Percentiles rank a stretch among this genome's conserved stretches.
Conservation (phyloP, 2,329 filamentous ascomycete species). For the Bipolaris victoriae region DNA sequence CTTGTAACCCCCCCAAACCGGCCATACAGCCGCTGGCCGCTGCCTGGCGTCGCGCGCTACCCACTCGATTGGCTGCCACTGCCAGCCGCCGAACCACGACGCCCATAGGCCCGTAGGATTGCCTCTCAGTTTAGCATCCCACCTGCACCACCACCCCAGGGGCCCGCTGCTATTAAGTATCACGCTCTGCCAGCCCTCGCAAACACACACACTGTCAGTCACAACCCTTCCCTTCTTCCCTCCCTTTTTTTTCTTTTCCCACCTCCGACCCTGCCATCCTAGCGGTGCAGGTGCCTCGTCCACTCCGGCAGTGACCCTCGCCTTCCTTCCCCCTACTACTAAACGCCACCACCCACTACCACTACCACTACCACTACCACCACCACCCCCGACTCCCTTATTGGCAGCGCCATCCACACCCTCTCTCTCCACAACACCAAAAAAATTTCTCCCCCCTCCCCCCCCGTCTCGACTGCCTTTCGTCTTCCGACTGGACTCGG, state of each 20-base stretch:
- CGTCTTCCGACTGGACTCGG: slow-evolving; percentile 32
- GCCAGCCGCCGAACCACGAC: slow-evolving; percentile 30
- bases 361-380: not conserved
- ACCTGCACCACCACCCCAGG: slow-evolving; percentile 22
- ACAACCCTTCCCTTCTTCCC: slow-evolving; percentile 33
- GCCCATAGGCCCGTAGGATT: slow-evolving; percentile 28
- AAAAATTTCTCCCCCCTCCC: slow-evolving; percentile 18
- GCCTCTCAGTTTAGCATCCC: slow-evolving; percentile 24
- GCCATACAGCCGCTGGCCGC: slow-evolving; percentile 43
- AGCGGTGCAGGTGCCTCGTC: slow-evolving; percentile 38
- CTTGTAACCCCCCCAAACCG: slow-evolving; percentile 33
- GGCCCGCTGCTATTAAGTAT: slow-evolving; percentile 39
- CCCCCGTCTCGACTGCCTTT: slow-evolving; percentile 12
- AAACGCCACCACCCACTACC: too few relatives aligned
- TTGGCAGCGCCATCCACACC: slow-evolving; percentile 40
- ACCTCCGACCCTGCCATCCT: slow-evolving; percentile 31
- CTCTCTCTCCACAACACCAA: slow-evolving; percentile 23
- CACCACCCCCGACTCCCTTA: slow-evolving; percentile 25
- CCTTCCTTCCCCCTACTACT: slow-evolving; percentile 16
- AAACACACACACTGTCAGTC: slow-evolving; percentile 39
- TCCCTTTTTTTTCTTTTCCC: slow-evolving; percentile 29
- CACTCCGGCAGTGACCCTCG: slow-evolving; percentile 34
- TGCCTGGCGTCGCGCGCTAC: slow-evolving; percentile 41
- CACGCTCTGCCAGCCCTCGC: slow-evolving; percentile 31
- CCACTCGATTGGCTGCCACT: slow-evolving; percentile 38